Conservation (phyloP, 73 alveolate species). For the Blepharisma stoltei region DNA sequence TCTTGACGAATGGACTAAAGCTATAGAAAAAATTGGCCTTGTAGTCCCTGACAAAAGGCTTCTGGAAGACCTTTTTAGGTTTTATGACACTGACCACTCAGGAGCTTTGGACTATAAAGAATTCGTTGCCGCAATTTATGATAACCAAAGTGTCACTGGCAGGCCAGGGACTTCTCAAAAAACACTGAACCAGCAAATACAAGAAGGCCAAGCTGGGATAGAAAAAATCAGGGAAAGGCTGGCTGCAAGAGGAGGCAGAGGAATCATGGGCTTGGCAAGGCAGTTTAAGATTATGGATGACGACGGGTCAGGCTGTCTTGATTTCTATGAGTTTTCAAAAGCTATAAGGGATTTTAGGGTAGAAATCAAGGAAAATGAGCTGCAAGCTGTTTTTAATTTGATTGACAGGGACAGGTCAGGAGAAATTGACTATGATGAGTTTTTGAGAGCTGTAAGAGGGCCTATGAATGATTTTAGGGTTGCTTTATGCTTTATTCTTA, state of each 20-base stretch:
- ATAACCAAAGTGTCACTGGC: conserved; percentile 17
- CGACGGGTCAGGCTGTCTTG: conserved; percentile 61
- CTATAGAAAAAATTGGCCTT: conserved; percentile 85
- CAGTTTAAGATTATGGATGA: conserved; percentile 70
- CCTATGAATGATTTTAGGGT: conserved; percentile 63
- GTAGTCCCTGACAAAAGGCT: not conserved
- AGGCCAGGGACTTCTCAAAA: conserved; percentile 24
- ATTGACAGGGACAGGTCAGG: conserved; percentile 61
- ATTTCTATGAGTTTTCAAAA: conserved; percentile 63
- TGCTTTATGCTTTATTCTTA: no score
- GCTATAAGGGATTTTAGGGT: conserved; percentile 68
- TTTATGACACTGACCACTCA: conserved; percentile 57
- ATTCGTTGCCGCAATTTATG: conserved; percentile 53
- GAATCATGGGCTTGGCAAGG: conserved; percentile 60
- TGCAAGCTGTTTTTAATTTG: conserved; percentile 41
- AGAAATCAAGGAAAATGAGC: conserved; percentile 49
- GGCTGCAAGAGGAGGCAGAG: conserved; percentile 52
- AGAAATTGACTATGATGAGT: conserved; percentile 67
- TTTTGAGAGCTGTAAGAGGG: conserved; percentile 60
- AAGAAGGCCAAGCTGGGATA: conserved; percentile 44
- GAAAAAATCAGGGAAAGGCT: conserved; percentile 45
- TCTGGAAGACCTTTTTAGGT: conserved; percentile 2
- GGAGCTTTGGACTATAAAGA: conserved; percentile 66
- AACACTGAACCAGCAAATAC: conserved; percentile 24
- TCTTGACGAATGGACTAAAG: conserved; percentile 74